phyloP scores from a whole-genome alignment of 2,329 filamentous ascomycete species.

The Colletotrichum tabaci region DNA sequence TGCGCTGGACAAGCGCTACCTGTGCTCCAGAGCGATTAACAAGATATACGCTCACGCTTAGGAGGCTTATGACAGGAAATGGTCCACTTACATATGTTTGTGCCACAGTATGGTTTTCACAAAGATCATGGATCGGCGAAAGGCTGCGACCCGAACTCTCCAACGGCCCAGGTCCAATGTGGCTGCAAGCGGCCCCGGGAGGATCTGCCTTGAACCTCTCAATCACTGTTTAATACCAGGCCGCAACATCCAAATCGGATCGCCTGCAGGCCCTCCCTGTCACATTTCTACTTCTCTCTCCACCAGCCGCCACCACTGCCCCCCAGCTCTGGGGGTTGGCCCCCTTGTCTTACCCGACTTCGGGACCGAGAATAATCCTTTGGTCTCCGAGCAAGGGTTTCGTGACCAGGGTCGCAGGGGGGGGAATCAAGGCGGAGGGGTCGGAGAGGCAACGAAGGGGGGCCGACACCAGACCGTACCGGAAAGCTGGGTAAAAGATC shows the following conservation, averaged over 20 bases:
- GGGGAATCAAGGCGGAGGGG: not conserved
- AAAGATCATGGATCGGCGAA: constrained; percentile 6
- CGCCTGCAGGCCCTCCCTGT: constrained; percentile 3
- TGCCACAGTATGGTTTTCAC: not conserved
- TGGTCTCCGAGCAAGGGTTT: not conserved
- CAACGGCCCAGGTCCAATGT: constrained; percentile 7
- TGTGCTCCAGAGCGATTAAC: not conserved
- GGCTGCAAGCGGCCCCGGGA: not conserved
- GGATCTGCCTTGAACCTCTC: not conserved
- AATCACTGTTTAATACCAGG: not conserved
- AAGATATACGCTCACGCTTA: constrained; percentile 9
- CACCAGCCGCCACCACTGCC: not conserved
- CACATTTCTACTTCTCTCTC: constrained; percentile 1
- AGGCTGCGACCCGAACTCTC: constrained; percentile 7
- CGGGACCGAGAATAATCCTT: not conserved
- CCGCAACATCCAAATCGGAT: constrained; percentile 1
- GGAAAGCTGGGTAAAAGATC: not conserved
- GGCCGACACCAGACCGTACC: not conserved
- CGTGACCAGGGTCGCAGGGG: not conserved
- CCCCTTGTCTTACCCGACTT: not conserved
- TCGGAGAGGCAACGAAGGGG: constrained; percentile 23
- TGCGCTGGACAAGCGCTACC: not conserved
- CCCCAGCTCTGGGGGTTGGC: not conserved
- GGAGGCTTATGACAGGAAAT: not conserved
- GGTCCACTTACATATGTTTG: constrained; percentile 6